These are phyloP conservation scores for Fomitopsis betulina DNA, from an alignment of 1,284 basidiomycete genomes.

Conservation along the genomic window DNA sequence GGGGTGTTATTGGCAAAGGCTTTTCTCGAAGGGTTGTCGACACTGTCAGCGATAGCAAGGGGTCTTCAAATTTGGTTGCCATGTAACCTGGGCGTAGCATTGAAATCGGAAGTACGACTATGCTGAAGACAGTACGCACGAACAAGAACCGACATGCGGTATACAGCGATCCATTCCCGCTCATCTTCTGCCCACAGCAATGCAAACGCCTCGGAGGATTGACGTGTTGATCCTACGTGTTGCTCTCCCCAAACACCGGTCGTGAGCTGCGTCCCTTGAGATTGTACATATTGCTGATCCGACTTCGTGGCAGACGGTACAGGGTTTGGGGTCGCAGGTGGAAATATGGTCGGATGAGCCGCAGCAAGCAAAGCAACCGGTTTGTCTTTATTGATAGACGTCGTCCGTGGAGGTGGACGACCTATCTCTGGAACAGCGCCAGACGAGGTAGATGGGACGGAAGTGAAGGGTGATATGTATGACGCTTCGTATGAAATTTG, in stretches of 20 bases:
- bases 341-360: constrained; percentile 60
- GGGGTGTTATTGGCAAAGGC: constrained; percentile 47
- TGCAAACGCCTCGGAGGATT: constrained; percentile 45
- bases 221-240: constrained; percentile 11
- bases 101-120: neutral
- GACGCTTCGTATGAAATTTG: constrained; percentile 79
- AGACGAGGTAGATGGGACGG: constrained; percentile 21
- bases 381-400: constrained; percentile 25
- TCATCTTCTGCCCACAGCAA: constrained; percentile 58
- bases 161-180: constrained; percentile 70
- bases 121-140: constrained; percentile 36
- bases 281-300: constrained; percentile 68
- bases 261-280: constrained; percentile 72
- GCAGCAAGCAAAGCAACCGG: constrained; percentile 26
- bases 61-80: constrained; percentile 64
- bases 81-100: constrained; percentile 53
- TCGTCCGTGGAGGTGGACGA: constrained; percentile 21
- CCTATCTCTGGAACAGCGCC: constrained; percentile 9
- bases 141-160: constrained; percentile 68
- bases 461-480: constrained; percentile 57
- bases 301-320: constrained; percentile 62
- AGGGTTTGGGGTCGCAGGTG: constrained; percentile 73
- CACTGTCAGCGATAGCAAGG: constrained; percentile 76
- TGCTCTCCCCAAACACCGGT: constrained; percentile 71
- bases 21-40: constrained; percentile 78